Conservation (phyloP, 305 asterid genomes). For the Fraxinus paxiana region DNA sequence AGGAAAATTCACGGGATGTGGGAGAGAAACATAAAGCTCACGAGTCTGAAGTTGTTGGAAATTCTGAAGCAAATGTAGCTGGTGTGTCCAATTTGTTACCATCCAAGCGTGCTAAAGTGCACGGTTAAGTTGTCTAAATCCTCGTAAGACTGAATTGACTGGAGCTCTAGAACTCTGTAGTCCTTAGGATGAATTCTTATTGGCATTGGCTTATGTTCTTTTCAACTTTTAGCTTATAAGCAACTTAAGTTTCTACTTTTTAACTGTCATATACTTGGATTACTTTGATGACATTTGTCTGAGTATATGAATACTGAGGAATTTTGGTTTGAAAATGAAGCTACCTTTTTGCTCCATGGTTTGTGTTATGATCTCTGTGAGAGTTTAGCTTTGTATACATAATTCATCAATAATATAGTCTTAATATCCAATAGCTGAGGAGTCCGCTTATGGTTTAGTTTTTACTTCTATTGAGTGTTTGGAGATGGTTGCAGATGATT, state of each 20-base stretch:
- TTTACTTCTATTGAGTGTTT: background rate
- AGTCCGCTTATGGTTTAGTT: background rate
- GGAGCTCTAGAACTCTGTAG: constrained; percentile 8
- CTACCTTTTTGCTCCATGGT: constrained; percentile 4
- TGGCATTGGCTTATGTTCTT: constrained; percentile 9
- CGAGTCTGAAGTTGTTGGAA: constrained; percentile 29
- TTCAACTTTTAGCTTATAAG: constrained; percentile 8
- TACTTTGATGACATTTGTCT: background rate
- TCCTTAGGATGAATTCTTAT: constrained; percentile 17
- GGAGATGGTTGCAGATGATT: background rate
- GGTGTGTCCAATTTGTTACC: constrained; percentile 40
- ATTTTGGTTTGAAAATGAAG: constrained; percentile 19
- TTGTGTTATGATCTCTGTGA: background rate
- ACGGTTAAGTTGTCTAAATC: constrained; percentile 32
- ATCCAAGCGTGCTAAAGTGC: constrained; percentile 55
- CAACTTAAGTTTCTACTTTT: background rate
- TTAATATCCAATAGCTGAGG: background rate
- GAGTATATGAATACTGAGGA: background rate
- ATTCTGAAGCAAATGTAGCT: constrained; percentile 25
- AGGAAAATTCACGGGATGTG: constrained; percentile 22
- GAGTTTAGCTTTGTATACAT: constrained; percentile 28
- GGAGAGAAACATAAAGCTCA: constrained; percentile 37
- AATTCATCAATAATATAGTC: background rate
- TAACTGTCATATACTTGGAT: background rate
- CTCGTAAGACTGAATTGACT: constrained; percentile 18